A percentile compares a stretch with the other conserved stretches of the same genome.
phyloP scores from a whole-genome alignment of 164 flowering plant genomes.

The Vitis riparia region DNA sequence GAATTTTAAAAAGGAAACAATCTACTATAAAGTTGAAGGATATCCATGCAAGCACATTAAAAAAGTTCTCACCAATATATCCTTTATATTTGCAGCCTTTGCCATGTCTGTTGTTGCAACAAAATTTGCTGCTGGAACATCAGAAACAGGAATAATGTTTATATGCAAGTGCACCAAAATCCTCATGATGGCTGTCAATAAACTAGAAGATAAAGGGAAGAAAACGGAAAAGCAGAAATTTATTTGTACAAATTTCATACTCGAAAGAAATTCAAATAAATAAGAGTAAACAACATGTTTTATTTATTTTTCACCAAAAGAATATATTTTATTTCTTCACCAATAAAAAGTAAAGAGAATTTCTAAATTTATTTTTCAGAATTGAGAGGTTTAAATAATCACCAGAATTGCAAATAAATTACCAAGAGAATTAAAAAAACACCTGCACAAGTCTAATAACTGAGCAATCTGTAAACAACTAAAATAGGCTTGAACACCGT shows the following conservation, averaged over 20 bases:
- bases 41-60: not conserved
- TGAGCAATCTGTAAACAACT: no score
- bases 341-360: no score
- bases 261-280: no score
- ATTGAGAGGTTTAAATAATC: no score
- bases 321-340: not conserved
- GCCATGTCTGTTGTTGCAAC: conserved; percentile 33
- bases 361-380: no score
- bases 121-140: conserved; percentile 52
- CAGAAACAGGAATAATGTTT: not conserved
- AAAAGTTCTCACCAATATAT: conserved; percentile 38
- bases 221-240: not conserved
- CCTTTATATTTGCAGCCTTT: conserved; percentile 35
- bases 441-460: not conserved
- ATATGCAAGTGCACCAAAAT: not conserved
- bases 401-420: not conserved
- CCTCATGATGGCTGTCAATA: not conserved
- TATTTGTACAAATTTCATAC: not conserved
- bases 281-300: no score
- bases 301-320: not conserved
- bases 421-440: not conserved
- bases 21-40: no score
- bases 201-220: not conserved
- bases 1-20: no score
- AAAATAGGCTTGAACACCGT: no score